Base-by-base conservation (phyloP, 129 eudicot species). In the Apium graveolens region DNA sequence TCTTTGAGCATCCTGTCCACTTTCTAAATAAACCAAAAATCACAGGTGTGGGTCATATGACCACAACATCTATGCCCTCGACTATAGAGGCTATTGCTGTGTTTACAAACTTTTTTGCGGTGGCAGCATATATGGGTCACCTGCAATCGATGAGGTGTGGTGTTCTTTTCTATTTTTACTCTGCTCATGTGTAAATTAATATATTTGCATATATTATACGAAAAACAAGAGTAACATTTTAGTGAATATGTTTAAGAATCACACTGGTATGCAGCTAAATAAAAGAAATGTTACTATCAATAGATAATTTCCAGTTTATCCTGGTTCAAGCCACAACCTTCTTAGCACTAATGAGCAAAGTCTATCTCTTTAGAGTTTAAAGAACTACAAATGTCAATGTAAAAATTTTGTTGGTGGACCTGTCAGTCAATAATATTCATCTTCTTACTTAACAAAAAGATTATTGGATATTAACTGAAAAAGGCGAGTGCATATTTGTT, bases 1-100 rank as follows among this genome's bases (percentile, higher is more conserved):
- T 31, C 44, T 69, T 34, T 70, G 26, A 37, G 24, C 5, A 13
- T 69, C 73, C 10, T 34, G 11, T 69, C 7, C 27, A 60, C 42
- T 41, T 24, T 53, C 26, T 26, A n/a, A 34, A 44, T 26, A 35
- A 35, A 34, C 10, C 48, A 39, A 63, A 18, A 11, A n/a, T 68
- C 80, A 76, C 81, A 91, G 96, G 97, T 94, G 97, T 88, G 98
- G 98, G 78, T 94, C 98, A 60, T 87, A 94, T 79, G 98, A 94
- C 78, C 97, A 85, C 77, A 79, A 83, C 80, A 88, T 94, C 12
- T 94, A 94, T 66, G 98, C 90, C 77, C 92, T 94, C 83, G 87
- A 91, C 85, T 89, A 94, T 85, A 77, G 57, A 83, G 82, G 70
- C 74, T 62, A 91, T 75, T 77, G 83, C 51, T 94, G 98, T 73